Evolutionary conservation across 306 rosid species (phyloP), one percentile per base, ranked within the genome.

Genomic region (Citrullus colocynthis): DNA sequence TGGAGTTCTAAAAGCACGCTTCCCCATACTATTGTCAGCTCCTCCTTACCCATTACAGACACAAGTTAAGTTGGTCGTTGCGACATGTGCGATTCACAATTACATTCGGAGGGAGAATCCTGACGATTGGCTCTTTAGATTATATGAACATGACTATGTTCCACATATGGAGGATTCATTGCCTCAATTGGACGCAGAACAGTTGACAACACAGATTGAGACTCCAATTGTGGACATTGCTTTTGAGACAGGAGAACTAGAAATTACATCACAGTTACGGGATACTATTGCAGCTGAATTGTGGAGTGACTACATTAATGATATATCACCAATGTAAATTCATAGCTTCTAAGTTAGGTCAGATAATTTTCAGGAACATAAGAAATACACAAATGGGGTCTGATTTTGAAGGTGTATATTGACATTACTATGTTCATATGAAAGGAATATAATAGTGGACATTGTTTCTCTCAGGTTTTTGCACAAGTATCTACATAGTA

Each of bases 11-110:
- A 91, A 91, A 81, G 89, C 84, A 16, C 89, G 98, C 30, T 93
- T 93, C 83, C 98, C 98, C 39, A 93, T 91, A 83, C 72, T 91
- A 85, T 82, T 85, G 82, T 80, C 93, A 49, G 85, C 96, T 76
- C 93, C 98, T 81, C 88, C 98, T 0, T 93, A 93, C 83, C 98
- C 95, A 6, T 82, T 93, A 71, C 97, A 88, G 79, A 93, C 98
- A 1, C 98, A 93, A 63, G 98, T 93, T 72, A 93, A 89, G 88
- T 83, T 93, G 81, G 97, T 89, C 30, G 97, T 93, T 80, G 97
- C 88, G 30, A 84, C 97, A 0, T 91, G 98, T 83, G 97, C 93
- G 1, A 80, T 93, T 55, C 97, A 93, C 91, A 91, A 91, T 81
- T 91, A 77, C 87, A 88, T 93, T 81, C 89, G 90, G 20, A 81